Base-by-base conservation (phyloP, 2,329 filamentous ascomycete species). In the Verticillium longisporum region DNA sequence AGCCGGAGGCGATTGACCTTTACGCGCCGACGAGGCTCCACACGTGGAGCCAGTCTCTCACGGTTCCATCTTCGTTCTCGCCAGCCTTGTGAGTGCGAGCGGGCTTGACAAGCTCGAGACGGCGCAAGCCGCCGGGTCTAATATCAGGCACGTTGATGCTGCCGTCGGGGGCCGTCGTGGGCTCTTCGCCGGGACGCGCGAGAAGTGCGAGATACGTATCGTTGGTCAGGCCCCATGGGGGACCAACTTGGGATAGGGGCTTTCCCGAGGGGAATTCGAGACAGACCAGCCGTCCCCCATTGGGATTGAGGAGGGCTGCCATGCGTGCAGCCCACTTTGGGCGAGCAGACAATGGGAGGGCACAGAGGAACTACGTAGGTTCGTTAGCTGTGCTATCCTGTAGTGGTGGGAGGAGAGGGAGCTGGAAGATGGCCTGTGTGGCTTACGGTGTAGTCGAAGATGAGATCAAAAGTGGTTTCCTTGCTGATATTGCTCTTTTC, bases 201-300 rank as follows among this genome's bases (percentile, higher is more conserved):
- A 96, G 80, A 67, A 94, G 86, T 64, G 86, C 87, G 68, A 86
- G 77, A 72, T 96, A 95, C 33, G 90, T 83, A 63, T 86, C 82
- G 1, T 89, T 82, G 13, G 85, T 83, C 50, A 91, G 75, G 7
- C 87, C 85, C 80, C 85, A 93, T 1, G 92, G 91, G 13, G 92
- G 91, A 0, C 92, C 91, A 10, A 80, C 80, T 10, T 82, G 79
- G 11, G 78, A 78, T 10, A 88, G 81, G 53, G 85, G 80, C 72
- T 93, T 95, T 63, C 84, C 82, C 1, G 88, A 86, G 10, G 92
- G 92, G 71, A 89, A 96, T 71, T 96, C 91, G 63, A 96, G 81
- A 74, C 85, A 88, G 58, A 88, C 70, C 32, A 88, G 75, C 41
- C 80, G 76, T 26, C 84, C 84, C 31, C 66, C 70, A 10, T 61